Evolutionary conservation across 2,329 filamentous ascomycete species (phyloP).

Genomic region (Botryotinia calthae): DNA sequence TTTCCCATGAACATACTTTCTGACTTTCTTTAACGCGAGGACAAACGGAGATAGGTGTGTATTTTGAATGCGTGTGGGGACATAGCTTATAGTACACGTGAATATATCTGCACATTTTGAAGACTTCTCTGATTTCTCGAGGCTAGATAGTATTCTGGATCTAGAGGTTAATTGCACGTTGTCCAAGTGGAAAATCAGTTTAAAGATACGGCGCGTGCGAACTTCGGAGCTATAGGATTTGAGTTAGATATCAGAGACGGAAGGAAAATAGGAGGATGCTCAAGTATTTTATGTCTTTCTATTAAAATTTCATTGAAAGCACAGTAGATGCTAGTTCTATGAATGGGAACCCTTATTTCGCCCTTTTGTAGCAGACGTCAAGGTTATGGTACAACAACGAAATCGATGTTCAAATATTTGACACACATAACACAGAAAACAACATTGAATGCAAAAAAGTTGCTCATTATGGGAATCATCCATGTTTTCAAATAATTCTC

Average conservation of each 20-base stretch:
- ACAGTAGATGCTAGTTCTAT: background rate
- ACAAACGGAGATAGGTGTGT: background rate
- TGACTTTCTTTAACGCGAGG: background rate
- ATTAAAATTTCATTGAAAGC: background rate
- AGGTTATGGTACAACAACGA: background rate
- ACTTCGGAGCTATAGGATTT: background rate
- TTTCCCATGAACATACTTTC: background rate
- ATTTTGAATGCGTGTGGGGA: background rate
- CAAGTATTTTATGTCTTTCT: background rate
- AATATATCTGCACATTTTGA: background rate
- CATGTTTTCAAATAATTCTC: no score
- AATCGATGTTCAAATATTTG: background rate
- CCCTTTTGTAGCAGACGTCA: background rate
- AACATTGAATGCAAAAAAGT: background rate
- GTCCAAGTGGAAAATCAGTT: background rate
- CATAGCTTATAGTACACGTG: background rate
- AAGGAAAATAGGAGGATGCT: rapidly evolving
- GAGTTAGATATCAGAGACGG: background rate
- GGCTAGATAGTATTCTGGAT: background rate
- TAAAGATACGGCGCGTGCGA: background rate
- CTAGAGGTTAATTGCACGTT: background rate
- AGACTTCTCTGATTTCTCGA: background rate
- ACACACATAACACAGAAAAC: background rate
- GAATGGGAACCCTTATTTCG: background rate
- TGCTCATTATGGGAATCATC: background rate